Conservation (phyloP, 192 early-diverging fungal genomes). For the Geranomyces variabilis region DNA sequence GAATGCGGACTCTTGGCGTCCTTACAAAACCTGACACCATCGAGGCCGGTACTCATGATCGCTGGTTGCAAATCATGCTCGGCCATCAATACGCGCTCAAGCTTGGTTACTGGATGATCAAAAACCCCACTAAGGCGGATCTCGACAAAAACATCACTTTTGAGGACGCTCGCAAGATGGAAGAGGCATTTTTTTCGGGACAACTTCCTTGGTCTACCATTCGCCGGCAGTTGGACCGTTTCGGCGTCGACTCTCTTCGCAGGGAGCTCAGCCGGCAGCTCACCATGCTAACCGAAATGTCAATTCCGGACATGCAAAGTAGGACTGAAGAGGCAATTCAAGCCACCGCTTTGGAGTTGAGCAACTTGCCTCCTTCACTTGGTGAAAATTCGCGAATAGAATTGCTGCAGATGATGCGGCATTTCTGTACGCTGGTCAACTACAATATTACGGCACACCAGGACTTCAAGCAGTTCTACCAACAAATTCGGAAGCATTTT, state of each 20-base stretch:
- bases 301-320: constrained; percentile 48
- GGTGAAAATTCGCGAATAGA: constrained; percentile 50
- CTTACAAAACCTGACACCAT: constrained; percentile 67
- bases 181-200: constrained; percentile 42
- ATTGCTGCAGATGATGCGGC: constrained; percentile 49
- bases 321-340: constrained; percentile 47
- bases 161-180: constrained; percentile 41
- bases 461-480: constrained; percentile 52
- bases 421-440: constrained; percentile 48
- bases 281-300: constrained; percentile 41
- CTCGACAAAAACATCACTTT: constrained; percentile 33
- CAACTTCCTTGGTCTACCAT: constrained; percentile 41
- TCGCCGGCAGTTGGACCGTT: constrained; percentile 44
- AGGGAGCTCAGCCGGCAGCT: constrained; percentile 44
- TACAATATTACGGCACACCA: constrained; percentile 52
- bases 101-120: constrained; percentile 60
- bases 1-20: constrained; percentile 60
- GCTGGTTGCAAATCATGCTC: constrained; percentile 53
- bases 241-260: constrained; percentile 44
- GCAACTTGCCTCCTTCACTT: constrained; percentile 41
- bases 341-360: constrained; percentile 33
- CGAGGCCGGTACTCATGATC: constrained; percentile 54
- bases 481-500: constrained; percentile 44
- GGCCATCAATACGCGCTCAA: constrained; percentile 52
- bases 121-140: constrained; percentile 51